Conservation (phyloP, 257 asterid genomes). For the Rubia yunnanensis region DNA sequence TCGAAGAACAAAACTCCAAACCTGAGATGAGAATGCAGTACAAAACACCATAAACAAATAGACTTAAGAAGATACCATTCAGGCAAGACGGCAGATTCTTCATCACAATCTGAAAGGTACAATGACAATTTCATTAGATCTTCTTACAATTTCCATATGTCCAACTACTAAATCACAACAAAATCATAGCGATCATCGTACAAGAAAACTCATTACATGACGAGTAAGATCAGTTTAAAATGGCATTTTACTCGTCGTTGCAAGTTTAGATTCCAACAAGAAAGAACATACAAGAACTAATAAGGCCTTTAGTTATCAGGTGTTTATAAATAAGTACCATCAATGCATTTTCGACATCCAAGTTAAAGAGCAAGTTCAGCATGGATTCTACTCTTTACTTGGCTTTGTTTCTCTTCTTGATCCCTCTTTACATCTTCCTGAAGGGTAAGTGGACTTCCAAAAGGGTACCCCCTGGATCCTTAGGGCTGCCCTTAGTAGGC, state of each 20-base stretch:
- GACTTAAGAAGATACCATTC: too few species aligned
- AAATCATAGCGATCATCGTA: background rate
- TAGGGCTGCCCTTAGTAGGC: conserved; percentile 52
- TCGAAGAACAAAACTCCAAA: too few species aligned
- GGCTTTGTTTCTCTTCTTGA: conserved; percentile 19
- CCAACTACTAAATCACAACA: background rate
- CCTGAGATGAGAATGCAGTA: too few species aligned
- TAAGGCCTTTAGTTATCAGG: background rate
- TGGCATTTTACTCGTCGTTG: background rate
- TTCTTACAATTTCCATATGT: too few species aligned
- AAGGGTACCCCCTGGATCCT: conserved; percentile 53
- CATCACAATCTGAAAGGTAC: background rate
- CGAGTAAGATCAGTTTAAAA: too few species aligned
- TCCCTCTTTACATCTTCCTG: conserved; percentile 25
- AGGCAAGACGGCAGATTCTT: background rate
- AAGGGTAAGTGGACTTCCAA: conserved; percentile 4
- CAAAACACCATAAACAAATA: too few species aligned
- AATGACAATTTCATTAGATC: background rate
- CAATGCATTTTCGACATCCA: background rate
- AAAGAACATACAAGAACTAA: background rate
- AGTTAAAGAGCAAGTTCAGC: background rate
- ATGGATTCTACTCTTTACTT: conserved; percentile 4
- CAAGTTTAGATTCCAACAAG: background rate
- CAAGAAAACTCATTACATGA: background rate
- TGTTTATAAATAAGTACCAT: background rate